Evolutionary conservation across 2,329 filamentous ascomycete genomes (phyloP), one percentile per base, ranked within the genome.

Genomic region (Blastomyces emzantsi): DNA sequence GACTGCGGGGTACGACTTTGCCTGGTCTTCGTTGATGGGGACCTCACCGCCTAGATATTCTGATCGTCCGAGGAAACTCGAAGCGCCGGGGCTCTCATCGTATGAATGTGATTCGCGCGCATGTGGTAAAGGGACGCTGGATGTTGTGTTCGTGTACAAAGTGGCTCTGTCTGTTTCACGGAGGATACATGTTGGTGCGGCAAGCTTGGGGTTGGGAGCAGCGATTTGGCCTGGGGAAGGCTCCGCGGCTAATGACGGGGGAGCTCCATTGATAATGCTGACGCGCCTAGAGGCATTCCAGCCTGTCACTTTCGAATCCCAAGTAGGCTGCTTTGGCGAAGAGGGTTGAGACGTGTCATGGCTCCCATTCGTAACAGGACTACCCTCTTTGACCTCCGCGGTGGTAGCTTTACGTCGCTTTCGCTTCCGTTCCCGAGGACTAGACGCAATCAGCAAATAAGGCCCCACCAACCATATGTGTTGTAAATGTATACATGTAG

Each of bases 21-120:
- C 70, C 56, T 71, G 69, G 41, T 71, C 68, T 64, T 71, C 69
- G 56, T 70, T 69, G 41, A 72, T 70, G 1, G 70, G 67, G 25
- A 70, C 62, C 11, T 70, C 65, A 55, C 70, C 70, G 4, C 68
- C 66, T 52, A 73, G 68, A 62, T 73, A 72, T 51, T 71, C 69
- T 33, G 69, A 70, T n/a, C 72, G 68, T 25, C 69, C 72, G 60
- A 73, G 69, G 33, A 70, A 73, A n/a, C 69, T 71, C 19, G 64
- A 65, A 49, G 67, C 68, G 7, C 64, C 64, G 5, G 69, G 65
- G 33, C 66, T 66, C 33, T 62, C 59, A 30, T 65, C 64, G 41
- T 66, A 66, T 39, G 66, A 54, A 63, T 61, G 63, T 52, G 66
- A 56, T 19, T 66, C 66, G 60, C 58, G 63, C 56, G 51, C 60